A percentile compares a stretch with the other conserved stretches of the same genome.
Conservation (phyloP, 805 yeast species). For the Teunomyces panamensis region DNA sequence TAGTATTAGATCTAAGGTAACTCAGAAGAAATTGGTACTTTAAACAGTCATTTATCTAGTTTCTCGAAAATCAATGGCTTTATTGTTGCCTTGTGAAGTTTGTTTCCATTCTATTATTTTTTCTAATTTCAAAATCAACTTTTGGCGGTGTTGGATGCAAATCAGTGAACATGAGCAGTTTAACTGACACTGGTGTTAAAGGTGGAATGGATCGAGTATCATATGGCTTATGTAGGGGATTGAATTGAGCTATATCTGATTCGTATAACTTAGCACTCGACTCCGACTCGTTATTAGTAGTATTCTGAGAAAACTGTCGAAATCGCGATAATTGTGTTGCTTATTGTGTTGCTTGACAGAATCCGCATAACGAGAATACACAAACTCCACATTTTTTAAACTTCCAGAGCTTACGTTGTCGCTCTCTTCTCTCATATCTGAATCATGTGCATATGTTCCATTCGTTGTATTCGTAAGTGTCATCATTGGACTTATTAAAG, state of each 20-base stretch:
- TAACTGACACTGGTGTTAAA: not conserved
- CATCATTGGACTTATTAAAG: not conserved
- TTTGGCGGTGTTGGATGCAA: not conserved
- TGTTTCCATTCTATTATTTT: conserved; percentile 5
- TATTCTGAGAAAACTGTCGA: not conserved
- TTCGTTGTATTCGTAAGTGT: not conserved
- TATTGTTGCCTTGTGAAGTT: conserved; percentile 21
- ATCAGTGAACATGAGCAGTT: not conserved
- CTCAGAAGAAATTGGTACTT: conserved; percentile 14
- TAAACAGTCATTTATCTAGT: conserved; percentile 8
- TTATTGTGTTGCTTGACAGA: not conserved
- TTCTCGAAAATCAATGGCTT: conserved; percentile 11
- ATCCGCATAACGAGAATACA: not conserved
- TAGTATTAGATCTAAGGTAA: conserved; percentile 9
- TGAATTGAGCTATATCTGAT: not conserved
- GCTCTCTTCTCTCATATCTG: not conserved
- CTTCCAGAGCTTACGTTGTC: conserved; percentile 5
- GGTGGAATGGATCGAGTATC: not conserved
- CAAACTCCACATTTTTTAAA: conserved; percentile 7
- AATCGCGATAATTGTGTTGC: not conserved
- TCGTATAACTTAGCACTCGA: not conserved
- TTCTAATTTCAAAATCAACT: not conserved
- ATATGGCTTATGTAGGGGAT: not conserved
- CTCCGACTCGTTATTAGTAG: not conserved
- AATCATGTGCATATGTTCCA: not conserved